A percentile compares a stretch with the other conserved stretches of the same genome.
These are phyloP conservation scores for Trametes sp. DNA, from an alignment of 1,284 basidiomycete species.

Conservation along the genomic window DNA sequence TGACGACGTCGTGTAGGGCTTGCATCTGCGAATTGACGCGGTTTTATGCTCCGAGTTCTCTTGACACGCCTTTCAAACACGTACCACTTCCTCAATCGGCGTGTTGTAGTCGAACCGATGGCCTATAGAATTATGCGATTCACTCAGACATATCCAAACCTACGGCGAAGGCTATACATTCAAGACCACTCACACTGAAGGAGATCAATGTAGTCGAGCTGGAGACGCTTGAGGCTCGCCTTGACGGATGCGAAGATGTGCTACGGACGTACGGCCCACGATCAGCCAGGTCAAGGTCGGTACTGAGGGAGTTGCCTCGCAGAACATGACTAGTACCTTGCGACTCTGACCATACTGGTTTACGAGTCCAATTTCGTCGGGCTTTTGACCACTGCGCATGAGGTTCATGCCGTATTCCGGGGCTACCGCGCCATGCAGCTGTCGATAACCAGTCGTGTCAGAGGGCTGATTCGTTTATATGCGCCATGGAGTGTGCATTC, in stretches of 20 bases:
- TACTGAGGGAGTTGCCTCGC: too few relatives aligned
- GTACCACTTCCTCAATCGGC: conserved; percentile 39
- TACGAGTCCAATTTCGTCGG: conserved; percentile 38
- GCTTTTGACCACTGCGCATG: conserved; percentile 10
- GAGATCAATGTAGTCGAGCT: conserved; percentile 52
- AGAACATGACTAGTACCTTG: conserved; percentile 33
- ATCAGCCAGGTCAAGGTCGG: too few relatives aligned
- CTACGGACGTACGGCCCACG: conserved; percentile 31
- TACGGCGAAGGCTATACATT: too few relatives aligned
- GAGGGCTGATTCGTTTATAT: too few relatives aligned
- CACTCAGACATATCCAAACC: too few relatives aligned
- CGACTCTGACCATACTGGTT: conserved; percentile 46
- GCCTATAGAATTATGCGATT: conserved; percentile 38
- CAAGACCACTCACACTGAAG: conserved; percentile 39
- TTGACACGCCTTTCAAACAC: not conserved
- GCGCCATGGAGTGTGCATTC: not conserved
- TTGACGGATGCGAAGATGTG: conserved; percentile 52
- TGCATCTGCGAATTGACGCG: conserved; percentile 35
- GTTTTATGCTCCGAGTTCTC: not conserved
- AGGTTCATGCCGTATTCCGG: conserved; percentile 45
- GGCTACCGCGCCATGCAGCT: conserved; percentile 24
- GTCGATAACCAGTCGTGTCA: not conserved
- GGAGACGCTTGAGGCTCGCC: conserved; percentile 47
- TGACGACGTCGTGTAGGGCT: conserved; percentile 46
- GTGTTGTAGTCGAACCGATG: conserved; percentile 40